Evolutionary conservation across 495 filamentous ascomycete species (phyloP).

Genomic region (Xylaria venustula): DNA sequence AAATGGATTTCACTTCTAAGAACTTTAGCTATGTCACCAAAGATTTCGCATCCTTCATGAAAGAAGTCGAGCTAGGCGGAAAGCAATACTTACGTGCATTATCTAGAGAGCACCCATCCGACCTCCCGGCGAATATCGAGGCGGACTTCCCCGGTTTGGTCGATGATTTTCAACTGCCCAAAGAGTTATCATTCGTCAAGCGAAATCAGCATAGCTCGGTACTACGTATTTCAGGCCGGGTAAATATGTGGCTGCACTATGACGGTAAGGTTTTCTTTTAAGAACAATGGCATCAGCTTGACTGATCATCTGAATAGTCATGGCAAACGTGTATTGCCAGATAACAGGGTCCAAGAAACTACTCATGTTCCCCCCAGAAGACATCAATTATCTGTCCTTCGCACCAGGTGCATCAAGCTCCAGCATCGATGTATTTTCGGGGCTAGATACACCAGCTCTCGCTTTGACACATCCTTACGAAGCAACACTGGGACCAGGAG

Average conservation of each 20-base stretch:
- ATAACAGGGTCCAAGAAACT: conserved; percentile 69
- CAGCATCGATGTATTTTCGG: conserved; percentile 63
- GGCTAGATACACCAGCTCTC: conserved; percentile 38
- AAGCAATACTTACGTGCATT: conserved; percentile 75
- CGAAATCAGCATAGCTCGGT: conserved; percentile 75
- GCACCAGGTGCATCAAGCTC: conserved; percentile 79
- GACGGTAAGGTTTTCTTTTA: conserved; percentile 55
- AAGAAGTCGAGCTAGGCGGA: conserved; percentile 56
- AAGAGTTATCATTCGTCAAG: conserved; percentile 55
- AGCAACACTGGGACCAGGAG: conserved; percentile 62
- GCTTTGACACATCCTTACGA: conserved; percentile 64
- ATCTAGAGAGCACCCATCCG: conserved; percentile 63
- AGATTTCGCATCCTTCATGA: conserved; percentile 65
- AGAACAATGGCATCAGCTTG: background rate
- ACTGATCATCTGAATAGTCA: conserved; percentile 49
- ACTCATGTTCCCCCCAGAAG: conserved; percentile 73
- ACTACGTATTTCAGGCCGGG: conserved; percentile 74
- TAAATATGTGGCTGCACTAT: conserved; percentile 92
- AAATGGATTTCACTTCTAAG: conserved; percentile 78
- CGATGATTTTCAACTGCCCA: conserved; percentile 68
- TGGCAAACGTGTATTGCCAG: conserved; percentile 88
- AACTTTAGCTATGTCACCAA: conserved; percentile 78
- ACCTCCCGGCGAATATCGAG: conserved; percentile 63
- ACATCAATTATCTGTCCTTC: conserved; percentile 67
- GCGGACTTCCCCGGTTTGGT: conserved; percentile 70